Evolutionary conservation across 805 yeast species (phyloP).

Genomic region (Candida nemodendra): DNA sequence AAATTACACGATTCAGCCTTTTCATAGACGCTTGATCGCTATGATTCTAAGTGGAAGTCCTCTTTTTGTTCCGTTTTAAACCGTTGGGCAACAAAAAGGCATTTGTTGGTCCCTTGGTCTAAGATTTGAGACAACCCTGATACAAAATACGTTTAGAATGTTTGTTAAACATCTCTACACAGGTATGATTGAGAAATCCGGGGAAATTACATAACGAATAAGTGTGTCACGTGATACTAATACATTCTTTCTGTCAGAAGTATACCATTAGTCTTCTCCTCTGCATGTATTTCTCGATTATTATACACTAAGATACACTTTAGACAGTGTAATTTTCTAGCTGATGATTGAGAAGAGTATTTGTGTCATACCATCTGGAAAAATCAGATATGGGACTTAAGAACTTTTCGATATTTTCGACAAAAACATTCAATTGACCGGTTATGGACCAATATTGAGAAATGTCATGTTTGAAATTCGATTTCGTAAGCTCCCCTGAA

Average conservation of each 20-base stretch:
- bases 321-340: neutral
- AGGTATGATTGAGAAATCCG: neutral
- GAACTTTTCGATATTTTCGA: conserved; percentile 34
- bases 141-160: no score
- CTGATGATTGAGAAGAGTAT: conserved; percentile 13
- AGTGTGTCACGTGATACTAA: no score
- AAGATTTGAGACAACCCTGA: neutral
- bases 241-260: no score
- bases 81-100: neutral
- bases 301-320: neutral
- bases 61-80: neutral
- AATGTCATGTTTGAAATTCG: conserved; percentile 2
- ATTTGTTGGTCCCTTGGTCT: neutral
- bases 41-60: no score
- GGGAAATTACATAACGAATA: neutral
- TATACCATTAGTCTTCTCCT: conserved; percentile 1
- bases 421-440: conserved; percentile 32
- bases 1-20: no score
- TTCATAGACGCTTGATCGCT: no score
- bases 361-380: conserved; percentile 26
- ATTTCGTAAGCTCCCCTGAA: conserved; percentile 21
- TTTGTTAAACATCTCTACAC: neutral
- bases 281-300: neutral
- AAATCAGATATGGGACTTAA: conserved; percentile 29
- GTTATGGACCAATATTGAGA: conserved; percentile 26